Evolutionary conservation across 768 basidiomycete genomes (phyloP).

Genomic region (Hypholoma fasciculare): DNA sequence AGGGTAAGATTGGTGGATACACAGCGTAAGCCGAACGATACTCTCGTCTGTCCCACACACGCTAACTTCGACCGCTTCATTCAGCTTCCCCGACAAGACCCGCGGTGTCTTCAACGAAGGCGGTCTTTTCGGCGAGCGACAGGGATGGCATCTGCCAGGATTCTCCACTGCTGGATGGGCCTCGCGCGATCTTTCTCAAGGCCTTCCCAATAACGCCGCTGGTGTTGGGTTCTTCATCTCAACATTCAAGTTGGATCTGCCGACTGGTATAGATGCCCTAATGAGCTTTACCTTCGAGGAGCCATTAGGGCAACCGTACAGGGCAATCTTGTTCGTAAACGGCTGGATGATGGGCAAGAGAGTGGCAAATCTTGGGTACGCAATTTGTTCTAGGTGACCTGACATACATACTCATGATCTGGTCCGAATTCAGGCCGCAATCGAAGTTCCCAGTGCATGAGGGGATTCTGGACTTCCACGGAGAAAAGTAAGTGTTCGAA

Average conservation of each 20-base stretch:
- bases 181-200: constrained; percentile 52
- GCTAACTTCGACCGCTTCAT: neutral
- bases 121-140: constrained; percentile 67
- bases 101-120: constrained; percentile 73
- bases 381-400: neutral
- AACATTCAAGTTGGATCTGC: constrained; percentile 64
- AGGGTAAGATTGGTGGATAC: constrained; percentile 78
- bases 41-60: neutral
- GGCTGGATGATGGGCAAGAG: constrained; percentile 91
- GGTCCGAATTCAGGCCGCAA: constrained; percentile 54
- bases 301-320: constrained; percentile 59
- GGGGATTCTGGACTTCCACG: constrained; percentile 75
- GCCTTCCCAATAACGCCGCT: constrained; percentile 55
- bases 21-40: constrained; percentile 39
- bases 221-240: constrained; percentile 86
- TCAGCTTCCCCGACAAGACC: constrained; percentile 74
- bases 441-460: constrained; percentile 81
- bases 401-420: neutral
- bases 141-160: constrained; percentile 75
- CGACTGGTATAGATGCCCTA: constrained; percentile 60
- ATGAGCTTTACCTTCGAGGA: constrained; percentile 74
- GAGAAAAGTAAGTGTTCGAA: constrained; percentile 55
- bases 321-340: constrained; percentile 76
- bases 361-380: constrained; percentile 68
- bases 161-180: constrained; percentile 67